Base-by-base conservation (phyloP, 495 filamentous ascomycete species). In the Xylaria flabelliformis region DNA sequence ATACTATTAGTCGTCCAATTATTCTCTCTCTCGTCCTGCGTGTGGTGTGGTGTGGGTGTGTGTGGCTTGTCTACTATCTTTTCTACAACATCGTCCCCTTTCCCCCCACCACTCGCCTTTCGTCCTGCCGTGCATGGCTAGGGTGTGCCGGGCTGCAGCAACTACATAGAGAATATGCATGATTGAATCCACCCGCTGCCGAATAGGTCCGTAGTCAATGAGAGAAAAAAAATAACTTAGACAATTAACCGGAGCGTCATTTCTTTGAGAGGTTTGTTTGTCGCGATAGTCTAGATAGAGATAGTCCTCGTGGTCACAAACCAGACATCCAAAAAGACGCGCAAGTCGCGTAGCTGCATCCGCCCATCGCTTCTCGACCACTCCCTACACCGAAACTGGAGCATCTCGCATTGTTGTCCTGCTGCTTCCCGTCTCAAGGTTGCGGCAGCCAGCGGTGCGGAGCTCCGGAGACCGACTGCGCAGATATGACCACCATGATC, bases 301-400 rank as follows among this genome's bases (percentile, higher is more conserved):
- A 39, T 5, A 10, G 66, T 29, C 51, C 53, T 68, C 53, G 39
- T 68, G 66, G 50, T 13, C 46, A 56, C 17, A 10, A 5, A 53
- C 64, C 64, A 17, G 46, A 15, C 63, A 19, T 34, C 13, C 36
- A 69, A 46, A 46, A 44, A 63, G 24, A 32, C 29, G 32, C 24
- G 36, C 69, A 42, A 66, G 53, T n/a, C 62, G 41, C 51, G 48
- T 42, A 17, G 63, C 36, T 71, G 48, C 61, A 58, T 65, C 50
- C 46, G 46, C 39, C 39, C 46, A 56, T 65, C 39, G 32, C 5
- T 17, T 53, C 36, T 24, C 26, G 9, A 59, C 70, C 62, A 42
- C 42, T 51, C 36, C 36, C 21, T 51, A 59, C 70, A 72, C 70
- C 62, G 70, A 72, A 61, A 71, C 56, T 58, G 51, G 62, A 44